Evolutionary conservation across 441 rosid species (phyloP), one percentile per base, ranked within the genome.

Genomic region (Geranium incanum): DNA sequence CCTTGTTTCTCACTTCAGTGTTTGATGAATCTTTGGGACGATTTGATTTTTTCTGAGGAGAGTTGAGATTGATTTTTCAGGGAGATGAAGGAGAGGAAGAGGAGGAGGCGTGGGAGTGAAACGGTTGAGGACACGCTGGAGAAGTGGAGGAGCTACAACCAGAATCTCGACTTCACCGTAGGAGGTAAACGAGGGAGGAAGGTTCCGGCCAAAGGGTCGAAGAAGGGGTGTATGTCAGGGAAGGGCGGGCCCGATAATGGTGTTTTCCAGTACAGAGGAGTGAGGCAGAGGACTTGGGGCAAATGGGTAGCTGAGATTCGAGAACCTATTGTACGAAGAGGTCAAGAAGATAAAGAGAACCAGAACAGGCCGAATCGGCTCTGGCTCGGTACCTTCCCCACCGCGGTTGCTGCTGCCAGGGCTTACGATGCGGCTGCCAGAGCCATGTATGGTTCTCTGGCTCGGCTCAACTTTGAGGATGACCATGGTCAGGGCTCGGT

Each of bases 221-320:
- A 72, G 66, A 74, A 74, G 21, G 69, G 77, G n/a, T 74, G 72
- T 69, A 69, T 69, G 77, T 65, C 45, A 43, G 78, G 78, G 57
- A 70, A 75, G 67, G 74, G 74, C 15, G 78, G 78, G 3, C 78
- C 78, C 0, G 71, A 75, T 5, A 75, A 75, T 41, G 74, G 60
- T 2, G 36, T 13, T 28, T 70, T 73, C 66, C 23, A 57, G 0
- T 75, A 70, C 67, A 75, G 68, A 59, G 74, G 74, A 7, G 78
- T 75, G 0, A 37, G 78, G 45, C 74, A 75, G 38, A 52, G 78
- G 38, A 75, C 74, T 6, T 75, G 74, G 78, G 78, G 78, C 45
- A 75, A 75, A 66, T 75, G 78, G 78, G 78, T 75, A 0, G 74
- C 78, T 1, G 78, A 75, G 37, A 75, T 75, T 12, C 36, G 71